These are phyloP conservation scores for Phascolomyces articulosus DNA, from an alignment of 371 early-diverging fungal species.

Conservation along the genomic window DNA sequence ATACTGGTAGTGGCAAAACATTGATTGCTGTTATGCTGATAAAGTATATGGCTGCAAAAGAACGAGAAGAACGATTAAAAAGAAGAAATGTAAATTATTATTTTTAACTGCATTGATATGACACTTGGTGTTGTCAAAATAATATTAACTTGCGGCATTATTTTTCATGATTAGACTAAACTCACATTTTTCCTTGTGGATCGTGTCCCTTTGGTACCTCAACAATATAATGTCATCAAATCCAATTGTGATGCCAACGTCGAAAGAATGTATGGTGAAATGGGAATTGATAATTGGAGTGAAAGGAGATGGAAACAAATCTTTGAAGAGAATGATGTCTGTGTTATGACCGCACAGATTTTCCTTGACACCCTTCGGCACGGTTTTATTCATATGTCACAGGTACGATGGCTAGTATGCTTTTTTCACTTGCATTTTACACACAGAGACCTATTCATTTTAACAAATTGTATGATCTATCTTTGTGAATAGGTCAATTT, in stretches of 20 bases:
- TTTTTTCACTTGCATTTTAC: no score
- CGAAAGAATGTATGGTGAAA: conserved; percentile 66
- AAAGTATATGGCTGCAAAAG: conserved; percentile 61
- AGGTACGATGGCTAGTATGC: no score
- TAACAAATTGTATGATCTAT: neutral
- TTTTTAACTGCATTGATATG: neutral
- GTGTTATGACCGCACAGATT: conserved; percentile 91
- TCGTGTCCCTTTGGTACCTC: conserved; percentile 83
- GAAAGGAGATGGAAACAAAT: conserved; percentile 61
- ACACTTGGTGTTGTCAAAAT: neutral
- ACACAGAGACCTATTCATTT: no score
- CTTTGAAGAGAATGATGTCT: conserved; percentile 65
- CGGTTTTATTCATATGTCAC: conserved; percentile 65
- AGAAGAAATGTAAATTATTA: conserved; percentile 37
- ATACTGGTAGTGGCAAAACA: conserved; percentile 96
- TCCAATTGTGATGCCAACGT: conserved; percentile 67
- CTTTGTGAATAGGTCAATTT: conserved; percentile 59
- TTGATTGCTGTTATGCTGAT: conserved; percentile 86
- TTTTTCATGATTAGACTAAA: conserved; percentile 31
- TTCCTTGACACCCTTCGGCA: conserved; percentile 75
- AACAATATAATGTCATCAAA: conserved; percentile 78
- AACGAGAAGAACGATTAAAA: conserved; percentile 28
- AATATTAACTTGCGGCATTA: neutral
- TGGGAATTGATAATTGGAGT: conserved; percentile 67
- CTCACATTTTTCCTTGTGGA: conserved; percentile 85